Evolutionary conservation across 2,329 filamentous ascomycete species (phyloP), one percentile per base, ranked within the genome.

Genomic region (Alternaria solani): DNA sequence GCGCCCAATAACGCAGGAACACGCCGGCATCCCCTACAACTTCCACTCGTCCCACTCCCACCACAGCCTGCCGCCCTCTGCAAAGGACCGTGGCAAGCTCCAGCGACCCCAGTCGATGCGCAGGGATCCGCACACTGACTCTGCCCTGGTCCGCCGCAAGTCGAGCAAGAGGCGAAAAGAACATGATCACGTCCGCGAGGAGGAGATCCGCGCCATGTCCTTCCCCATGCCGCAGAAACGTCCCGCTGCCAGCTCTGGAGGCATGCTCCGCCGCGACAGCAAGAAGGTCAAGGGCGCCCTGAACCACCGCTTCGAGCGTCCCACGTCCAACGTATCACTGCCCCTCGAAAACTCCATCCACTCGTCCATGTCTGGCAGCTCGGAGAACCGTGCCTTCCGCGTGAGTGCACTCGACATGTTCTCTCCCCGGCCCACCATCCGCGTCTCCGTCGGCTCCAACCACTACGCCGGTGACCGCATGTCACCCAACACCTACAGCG

Each of bases 191-290:
- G 85, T 90, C 59, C 87, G 94, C 58, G 94, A 97, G 79, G 92
- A 92, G 63, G 93, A 97, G 79, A 93, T 97, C 73, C 91, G 89
- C 74, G 89, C 92, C 55, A 92, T 97, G 91, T 91, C 88, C 72
- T 87, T 88, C 62, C 84, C 85, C 2, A 86, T 89, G 67, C 88
- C 91, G 6, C 81, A 88, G 61, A 85, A 83, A 54, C 87, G 91
- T 52, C 84, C 89, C 6, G 85, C 85, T 11, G 84, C 85, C 48
- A 85, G 89, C 61, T 82, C 84, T 32, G 86, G 85, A 76, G 85
- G 85, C 54, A 82, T 87, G 46, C 85, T 91, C 46, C 85, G 87
- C 59, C 86, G 83, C 76, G 86, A 92, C 67, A 91, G 86, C 73
- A 90, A 88, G 77, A 88, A 88, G 73, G 82, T 86, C 54, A 88